Evolutionary conservation across 768 basidiomycete genomes (phyloP).

Genomic region (Agrocybe praecox): DNA sequence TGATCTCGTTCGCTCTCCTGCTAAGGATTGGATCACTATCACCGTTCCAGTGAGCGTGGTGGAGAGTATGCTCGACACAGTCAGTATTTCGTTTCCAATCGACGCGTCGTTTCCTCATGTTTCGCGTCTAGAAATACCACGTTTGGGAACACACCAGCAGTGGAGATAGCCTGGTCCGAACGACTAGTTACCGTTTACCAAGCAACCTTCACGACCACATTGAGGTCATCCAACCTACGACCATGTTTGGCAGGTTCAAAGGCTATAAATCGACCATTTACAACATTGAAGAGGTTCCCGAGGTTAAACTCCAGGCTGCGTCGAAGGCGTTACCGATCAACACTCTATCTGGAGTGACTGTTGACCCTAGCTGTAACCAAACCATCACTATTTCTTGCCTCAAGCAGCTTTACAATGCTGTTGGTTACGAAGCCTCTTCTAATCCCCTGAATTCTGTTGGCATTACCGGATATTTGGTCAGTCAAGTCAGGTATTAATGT

Average conservation of each 20-base stretch:
- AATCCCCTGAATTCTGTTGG: conserved; percentile 52
- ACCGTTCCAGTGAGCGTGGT: conserved; percentile 58
- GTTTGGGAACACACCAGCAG: conserved; percentile 57
- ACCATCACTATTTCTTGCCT: conserved; percentile 57
- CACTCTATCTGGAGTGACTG: conserved; percentile 33
- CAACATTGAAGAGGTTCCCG: conserved; percentile 23
- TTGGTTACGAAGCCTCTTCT: conserved; percentile 44
- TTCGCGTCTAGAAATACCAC: conserved; percentile 53
- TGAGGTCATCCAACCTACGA: conserved; percentile 74
- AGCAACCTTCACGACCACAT: conserved; percentile 58
- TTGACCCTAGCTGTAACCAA: conserved; percentile 50
- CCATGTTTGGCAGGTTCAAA: conserved; percentile 49
- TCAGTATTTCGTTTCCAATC: conserved; percentile 27
- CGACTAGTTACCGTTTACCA: conserved; percentile 72
- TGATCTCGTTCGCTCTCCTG: conserved; percentile 56
- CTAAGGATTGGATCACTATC: conserved; percentile 70
- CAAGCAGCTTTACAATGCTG: conserved; percentile 56
- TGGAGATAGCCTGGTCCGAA: conserved; percentile 61
- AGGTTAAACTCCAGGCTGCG: conserved; percentile 7
- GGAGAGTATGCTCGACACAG: conserved; percentile 74
- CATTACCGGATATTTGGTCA: conserved; percentile 50
- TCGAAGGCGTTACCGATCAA: conserved; percentile 18
- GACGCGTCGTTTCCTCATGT: background rate
- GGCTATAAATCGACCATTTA: conserved; percentile 33
- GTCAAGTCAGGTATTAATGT: background rate